These are phyloP conservation scores for Phtheirospermum japonicum DNA, from an alignment of 257 asterid genomes.

Conservation along the genomic window DNA sequence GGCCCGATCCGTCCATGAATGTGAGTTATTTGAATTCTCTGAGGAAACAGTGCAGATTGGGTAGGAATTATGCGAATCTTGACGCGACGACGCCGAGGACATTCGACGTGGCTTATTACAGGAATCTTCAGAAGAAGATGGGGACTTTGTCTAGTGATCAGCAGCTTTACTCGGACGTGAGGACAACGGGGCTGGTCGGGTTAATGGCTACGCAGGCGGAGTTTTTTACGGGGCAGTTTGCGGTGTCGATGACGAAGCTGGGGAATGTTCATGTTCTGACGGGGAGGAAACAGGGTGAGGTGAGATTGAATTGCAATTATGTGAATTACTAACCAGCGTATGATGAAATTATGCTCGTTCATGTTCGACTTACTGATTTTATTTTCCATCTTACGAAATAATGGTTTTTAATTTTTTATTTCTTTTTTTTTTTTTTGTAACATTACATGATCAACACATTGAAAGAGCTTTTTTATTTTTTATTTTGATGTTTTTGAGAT, in stretches of 20 bases:
- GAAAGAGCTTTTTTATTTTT: background rate
- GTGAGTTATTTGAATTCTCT: slow-evolving; percentile 24
- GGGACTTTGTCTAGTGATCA: slow-evolving; percentile 46
- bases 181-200: slow-evolving; percentile 36
- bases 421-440: too few species aligned
- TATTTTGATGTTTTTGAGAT: too few species aligned
- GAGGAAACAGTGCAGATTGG: slow-evolving; percentile 29
- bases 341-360: too few species aligned
- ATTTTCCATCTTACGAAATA: background rate
- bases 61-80: slow-evolving; percentile 25
- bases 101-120: slow-evolving; percentile 43
- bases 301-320: slow-evolving; percentile 40
- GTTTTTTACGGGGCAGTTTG: slow-evolving; percentile 42
- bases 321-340: slow-evolving; percentile 22
- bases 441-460: background rate
- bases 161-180: slow-evolving; percentile 37
- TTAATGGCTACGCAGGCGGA: slow-evolving; percentile 37
- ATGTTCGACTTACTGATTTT: too few species aligned
- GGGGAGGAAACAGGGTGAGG: slow-evolving; percentile 37
- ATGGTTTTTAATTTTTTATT: background rate
- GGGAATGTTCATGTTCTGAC: slow-evolving; percentile 42
- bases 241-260: slow-evolving; percentile 46
- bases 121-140: slow-evolving; percentile 36
- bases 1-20: slow-evolving; percentile 39
- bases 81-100: slow-evolving; percentile 40